A percentile compares a stretch with the other conserved stretches of the same genome.
phyloP scores from a whole-genome alignment of 371 early-diverging fungal species.

The Mortierella sp. region DNA sequence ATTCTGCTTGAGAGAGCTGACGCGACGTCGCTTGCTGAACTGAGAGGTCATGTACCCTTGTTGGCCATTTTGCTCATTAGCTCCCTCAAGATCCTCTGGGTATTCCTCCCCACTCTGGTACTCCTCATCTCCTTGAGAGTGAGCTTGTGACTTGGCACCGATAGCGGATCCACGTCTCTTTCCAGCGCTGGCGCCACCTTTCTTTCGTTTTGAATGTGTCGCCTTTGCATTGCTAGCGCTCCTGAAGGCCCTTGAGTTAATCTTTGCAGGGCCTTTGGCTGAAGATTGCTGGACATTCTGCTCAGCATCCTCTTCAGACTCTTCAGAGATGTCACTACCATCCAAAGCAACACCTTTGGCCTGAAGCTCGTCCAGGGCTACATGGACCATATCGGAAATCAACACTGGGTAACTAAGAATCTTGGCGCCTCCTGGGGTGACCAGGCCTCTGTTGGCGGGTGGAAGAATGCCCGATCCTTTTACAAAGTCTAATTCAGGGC shows the following conservation, averaged over 20 bases:
- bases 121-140: conserved; percentile 14
- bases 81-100: not conserved
- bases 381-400: conserved; percentile 50
- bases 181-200: not conserved
- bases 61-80: not conserved
- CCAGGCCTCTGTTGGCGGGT: conserved; percentile 31
- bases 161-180: conserved; percentile 11
- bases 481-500: conserved; percentile 48
- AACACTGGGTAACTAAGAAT: conserved; percentile 51
- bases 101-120: conserved; percentile 21
- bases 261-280: not conserved
- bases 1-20: not conserved
- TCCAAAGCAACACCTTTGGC: conserved; percentile 29
- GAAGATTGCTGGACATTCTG: conserved; percentile 5
- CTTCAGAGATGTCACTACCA: conserved; percentile 27
- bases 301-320: conserved; percentile 32
- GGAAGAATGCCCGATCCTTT: conserved; percentile 48
- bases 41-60: conserved; percentile 14
- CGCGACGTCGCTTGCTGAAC: conserved; percentile 20
- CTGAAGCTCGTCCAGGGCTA: conserved; percentile 39
- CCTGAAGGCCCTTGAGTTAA: not conserved
- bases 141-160: conserved; percentile 7
- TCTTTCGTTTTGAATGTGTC: conserved; percentile 18
- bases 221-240: not conserved
- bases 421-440: conserved; percentile 43